Percentiles rank a stretch among this genome's conserved stretches.
phyloP scores from a whole-genome alignment of 331 rosid species.

The Malus hybrid region DNA sequence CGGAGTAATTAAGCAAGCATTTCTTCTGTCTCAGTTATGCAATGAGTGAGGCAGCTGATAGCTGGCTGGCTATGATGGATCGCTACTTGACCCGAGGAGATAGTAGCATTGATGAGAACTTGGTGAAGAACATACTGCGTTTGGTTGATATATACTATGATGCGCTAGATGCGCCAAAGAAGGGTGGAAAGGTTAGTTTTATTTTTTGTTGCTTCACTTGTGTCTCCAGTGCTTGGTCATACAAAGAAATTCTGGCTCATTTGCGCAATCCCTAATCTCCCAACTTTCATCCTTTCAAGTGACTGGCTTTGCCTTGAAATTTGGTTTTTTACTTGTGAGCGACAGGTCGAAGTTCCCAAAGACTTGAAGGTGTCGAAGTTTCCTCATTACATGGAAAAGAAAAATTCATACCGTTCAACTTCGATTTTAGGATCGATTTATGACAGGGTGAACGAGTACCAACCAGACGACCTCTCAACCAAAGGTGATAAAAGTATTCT shows the following conservation, averaged over 20 bases:
- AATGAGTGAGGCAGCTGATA: conserved; percentile 48
- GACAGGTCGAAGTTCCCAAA: conserved; percentile 49
- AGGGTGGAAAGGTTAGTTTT: conserved; percentile 58
- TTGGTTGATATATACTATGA: conserved; percentile 53
- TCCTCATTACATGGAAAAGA: conserved; percentile 67
- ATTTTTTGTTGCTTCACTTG: not conserved
- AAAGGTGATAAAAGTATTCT: conserved; percentile 22
- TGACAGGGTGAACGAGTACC: conserved; percentile 38
- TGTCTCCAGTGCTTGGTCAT: not conserved
- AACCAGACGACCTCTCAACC: conserved; percentile 16
- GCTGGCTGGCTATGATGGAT: conserved; percentile 72
- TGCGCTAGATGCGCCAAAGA: conserved; percentile 74
- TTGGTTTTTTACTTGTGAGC: not conserved
- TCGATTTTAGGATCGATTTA: conserved; percentile 62
- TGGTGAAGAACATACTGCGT: conserved; percentile 36
- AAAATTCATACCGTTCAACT: conserved; percentile 37
- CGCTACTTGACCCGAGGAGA: conserved; percentile 33
- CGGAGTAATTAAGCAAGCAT: not conserved
- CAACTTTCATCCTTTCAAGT: not conserved
- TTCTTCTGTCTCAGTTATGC: conserved; percentile 26
- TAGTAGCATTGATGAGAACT: conserved; percentile 16
- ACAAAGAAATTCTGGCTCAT: not conserved
- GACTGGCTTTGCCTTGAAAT: not conserved
- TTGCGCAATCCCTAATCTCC: not conserved
- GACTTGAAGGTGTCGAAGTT: conserved; percentile 31